Percentiles rank a stretch among this genome's conserved stretches.
Evolutionary conservation across 495 filamentous ascomycete species (phyloP).

Genomic region (Podospora anserina): DNA sequence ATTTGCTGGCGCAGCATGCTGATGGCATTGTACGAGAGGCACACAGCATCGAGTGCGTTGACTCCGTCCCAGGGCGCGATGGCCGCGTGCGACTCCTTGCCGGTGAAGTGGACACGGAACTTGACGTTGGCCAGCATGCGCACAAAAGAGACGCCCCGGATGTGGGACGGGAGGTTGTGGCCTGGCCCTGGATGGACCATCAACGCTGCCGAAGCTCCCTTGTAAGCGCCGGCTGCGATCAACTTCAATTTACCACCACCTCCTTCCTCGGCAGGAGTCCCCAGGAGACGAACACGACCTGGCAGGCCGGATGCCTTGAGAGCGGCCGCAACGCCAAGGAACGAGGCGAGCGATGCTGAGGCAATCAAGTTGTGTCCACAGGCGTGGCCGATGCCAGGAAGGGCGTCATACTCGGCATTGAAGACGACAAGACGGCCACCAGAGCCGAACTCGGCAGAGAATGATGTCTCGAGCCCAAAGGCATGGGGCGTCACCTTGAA

Average conservation of each 20-base stretch:
- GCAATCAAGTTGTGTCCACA: slow-evolving; percentile 68
- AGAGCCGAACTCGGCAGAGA: slow-evolving; percentile 47
- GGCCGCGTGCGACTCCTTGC: slow-evolving; percentile 54
- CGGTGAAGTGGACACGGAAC: slow-evolving; percentile 43
- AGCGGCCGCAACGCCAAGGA: slow-evolving; percentile 53
- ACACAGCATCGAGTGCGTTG: slow-evolving; percentile 62
- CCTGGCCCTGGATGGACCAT: slow-evolving; percentile 54
- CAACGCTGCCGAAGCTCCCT: slow-evolving; percentile 45
- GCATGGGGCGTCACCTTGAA: slow-evolving; percentile 47
- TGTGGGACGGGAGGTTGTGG: slow-evolving; percentile 26
- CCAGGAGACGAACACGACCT: slow-evolving; percentile 59
- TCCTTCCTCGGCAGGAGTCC: slow-evolving; percentile 68
- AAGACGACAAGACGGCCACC: slow-evolving; percentile 53
- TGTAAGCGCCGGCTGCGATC: slow-evolving; percentile 50
- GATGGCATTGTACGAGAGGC: slow-evolving; percentile 60
- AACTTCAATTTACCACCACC: slow-evolving; percentile 50
- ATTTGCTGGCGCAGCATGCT: slow-evolving; percentile 63
- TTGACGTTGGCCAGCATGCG: slow-evolving; percentile 55
- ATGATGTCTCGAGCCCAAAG: slow-evolving; percentile 53
- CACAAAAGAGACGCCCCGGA: slow-evolving; percentile 38
- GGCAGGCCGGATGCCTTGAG: slow-evolving; percentile 48
- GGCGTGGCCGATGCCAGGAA: slow-evolving; percentile 46
- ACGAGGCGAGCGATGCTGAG: slow-evolving; percentile 56
- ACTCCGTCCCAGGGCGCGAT: slow-evolving; percentile 63
- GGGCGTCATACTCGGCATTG: slow-evolving; percentile 56